Evolutionary conservation across 2,329 filamentous ascomycete species (phyloP).

Genomic region (Penicillium sp.): DNA sequence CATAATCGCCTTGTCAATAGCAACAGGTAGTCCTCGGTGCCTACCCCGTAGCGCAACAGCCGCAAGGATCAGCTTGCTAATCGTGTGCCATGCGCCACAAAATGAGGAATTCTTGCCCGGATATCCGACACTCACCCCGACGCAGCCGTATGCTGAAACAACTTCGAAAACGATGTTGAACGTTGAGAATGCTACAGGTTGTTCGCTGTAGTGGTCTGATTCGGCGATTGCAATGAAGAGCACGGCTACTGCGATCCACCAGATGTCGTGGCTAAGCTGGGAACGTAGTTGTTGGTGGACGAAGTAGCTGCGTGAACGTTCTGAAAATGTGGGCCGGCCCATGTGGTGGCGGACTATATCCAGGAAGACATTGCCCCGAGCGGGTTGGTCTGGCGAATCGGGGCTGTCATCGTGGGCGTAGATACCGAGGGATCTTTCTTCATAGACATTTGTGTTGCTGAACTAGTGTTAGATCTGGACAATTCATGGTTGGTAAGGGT

Average conservation of each 20-base stretch:
- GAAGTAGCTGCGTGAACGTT: slow-evolving; percentile 47
- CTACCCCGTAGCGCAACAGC: not conserved
- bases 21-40: slow-evolving; percentile 54
- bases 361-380: slow-evolving; percentile 24
- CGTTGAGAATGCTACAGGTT: slow-evolving; percentile 55
- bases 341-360: slow-evolving; percentile 28
- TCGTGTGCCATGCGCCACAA: slow-evolving; percentile 52
- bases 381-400: slow-evolving; percentile 17
- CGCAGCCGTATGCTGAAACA: slow-evolving; percentile 56
- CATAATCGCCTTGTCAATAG: slow-evolving; percentile 53
- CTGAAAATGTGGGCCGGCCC: slow-evolving; percentile 21
- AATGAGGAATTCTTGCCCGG: slow-evolving; percentile 57
- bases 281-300: slow-evolving; percentile 59
- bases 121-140: slow-evolving; percentile 60
- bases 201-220: slow-evolving; percentile 51
- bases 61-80: slow-evolving; percentile 54
- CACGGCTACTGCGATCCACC: slow-evolving; percentile 62
- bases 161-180: slow-evolving; percentile 57
- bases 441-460: slow-evolving; percentile 69
- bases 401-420: slow-evolving; percentile 34
- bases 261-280: slow-evolving; percentile 66
- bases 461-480: not conserved
- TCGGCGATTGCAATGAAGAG: slow-evolving; percentile 62
- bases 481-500: not conserved
- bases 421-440: slow-evolving; percentile 62